phyloP scores from a whole-genome alignment of 2,329 filamentous ascomycete species.

The Fusarium protoensiforme region DNA sequence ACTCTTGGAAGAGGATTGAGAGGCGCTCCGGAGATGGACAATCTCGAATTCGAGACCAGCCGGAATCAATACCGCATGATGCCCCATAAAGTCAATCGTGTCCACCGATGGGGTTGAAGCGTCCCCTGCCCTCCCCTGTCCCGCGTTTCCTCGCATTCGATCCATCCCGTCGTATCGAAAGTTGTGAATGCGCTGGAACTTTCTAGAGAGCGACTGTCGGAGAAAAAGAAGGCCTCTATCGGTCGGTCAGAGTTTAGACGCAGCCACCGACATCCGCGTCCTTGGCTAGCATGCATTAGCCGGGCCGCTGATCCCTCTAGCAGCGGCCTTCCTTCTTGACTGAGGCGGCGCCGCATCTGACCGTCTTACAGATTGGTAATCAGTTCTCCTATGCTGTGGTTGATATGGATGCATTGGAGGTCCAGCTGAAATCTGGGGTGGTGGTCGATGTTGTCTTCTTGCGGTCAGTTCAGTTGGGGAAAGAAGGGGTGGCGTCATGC shows the following conservation, averaged over 20 bases:
- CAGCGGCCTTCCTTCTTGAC: conserved; percentile 8
- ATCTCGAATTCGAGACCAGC: neutral
- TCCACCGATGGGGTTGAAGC: neutral
- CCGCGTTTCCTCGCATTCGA: neutral
- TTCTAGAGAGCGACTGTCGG: conserved; percentile 24
- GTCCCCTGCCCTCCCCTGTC: neutral
- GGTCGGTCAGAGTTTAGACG: conserved; percentile 34
- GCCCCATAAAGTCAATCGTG: neutral
- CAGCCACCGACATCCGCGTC: conserved; percentile 24
- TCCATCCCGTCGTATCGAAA: neutral
- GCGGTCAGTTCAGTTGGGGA: neutral
- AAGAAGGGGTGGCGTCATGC: conserved; percentile 21
- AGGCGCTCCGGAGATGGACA: neutral
- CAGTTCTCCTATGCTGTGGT: conserved; percentile 24
- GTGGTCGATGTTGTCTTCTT: neutral
- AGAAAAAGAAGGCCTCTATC: conserved; percentile 8
- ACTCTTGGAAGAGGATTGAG: neutral
- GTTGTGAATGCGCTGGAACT: conserved; percentile 35
- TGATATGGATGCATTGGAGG: conserved; percentile 16
- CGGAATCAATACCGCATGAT: neutral
- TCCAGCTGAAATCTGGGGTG: conserved; percentile 26
- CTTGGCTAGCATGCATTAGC: conserved; percentile 4
- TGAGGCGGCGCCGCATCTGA: conserved; percentile 5
- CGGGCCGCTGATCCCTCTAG: conserved; percentile 31
- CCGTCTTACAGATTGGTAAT: conserved; percentile 36